Evolutionary conservation across 2,329 filamentous ascomycete species (phyloP), one percentile per base, ranked within the genome.

Genomic region (Triangularia verruculosa): DNA sequence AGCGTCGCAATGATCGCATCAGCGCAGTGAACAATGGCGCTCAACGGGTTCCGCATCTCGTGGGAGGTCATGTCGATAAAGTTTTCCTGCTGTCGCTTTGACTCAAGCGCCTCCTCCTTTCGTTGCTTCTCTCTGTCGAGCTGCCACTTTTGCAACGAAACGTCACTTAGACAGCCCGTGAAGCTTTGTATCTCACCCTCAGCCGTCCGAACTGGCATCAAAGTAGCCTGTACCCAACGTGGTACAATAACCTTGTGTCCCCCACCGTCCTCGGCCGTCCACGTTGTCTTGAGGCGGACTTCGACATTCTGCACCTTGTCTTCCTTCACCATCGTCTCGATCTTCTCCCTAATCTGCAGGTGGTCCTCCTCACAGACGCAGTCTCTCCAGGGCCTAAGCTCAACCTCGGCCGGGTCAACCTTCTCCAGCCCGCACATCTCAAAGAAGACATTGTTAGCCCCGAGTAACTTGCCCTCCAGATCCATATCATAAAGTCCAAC

Each of bases 41-140:
- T 88, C 25, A 92, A 77, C 0, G 89, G 89, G 69, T 92, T 92
- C 25, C 89, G 82, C 84, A 91, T 88, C 72, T 90, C 88, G 72
- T 91, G 88, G 13, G 85, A 86, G 1, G 83, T 85, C 79, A 92
- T 91, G 74, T 92, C 90, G 70, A 93, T 91, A 70, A 93, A 93
- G 67, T 90, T 90, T 70, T 93, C 89, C 71, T 94, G 91, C 71
- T 91, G 89, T 4, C 88, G 78, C 70, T 83, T 85, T 28, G 82
- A 81, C 70, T 86, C 83, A 25, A 86, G 80, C 1, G 84, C 84
- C 62, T 86, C 82, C 52, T 83, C 81, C 72, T 81, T 83, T 58
- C 77, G 78, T 68, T 77, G 73, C 59, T 77, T 80, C 68, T 82
- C 82, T 57, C 77, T 77, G 66, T 79, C 82, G n/a, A 80, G 74